phyloP scores from a whole-genome alignment of 208 protist species.

The Vickermania ingenoplastis region DNA sequence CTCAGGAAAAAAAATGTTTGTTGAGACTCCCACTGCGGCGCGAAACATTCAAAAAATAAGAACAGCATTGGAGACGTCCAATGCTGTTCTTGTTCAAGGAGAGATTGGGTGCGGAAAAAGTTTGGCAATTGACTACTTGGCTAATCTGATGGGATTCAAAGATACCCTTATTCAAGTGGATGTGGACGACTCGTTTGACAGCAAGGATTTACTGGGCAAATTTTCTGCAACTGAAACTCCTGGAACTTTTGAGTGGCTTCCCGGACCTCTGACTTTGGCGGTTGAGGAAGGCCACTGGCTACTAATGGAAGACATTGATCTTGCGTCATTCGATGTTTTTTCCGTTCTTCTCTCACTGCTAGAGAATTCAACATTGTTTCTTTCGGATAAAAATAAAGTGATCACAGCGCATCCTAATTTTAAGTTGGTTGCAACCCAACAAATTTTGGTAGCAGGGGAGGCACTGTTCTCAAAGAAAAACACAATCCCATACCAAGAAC shows the following conservation, averaged over 20 bases:
- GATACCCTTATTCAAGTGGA: conserved; percentile 81
- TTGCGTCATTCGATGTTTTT: conserved; percentile 97
- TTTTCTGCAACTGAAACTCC: conserved; percentile 97
- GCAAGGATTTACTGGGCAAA: conserved; percentile 97
- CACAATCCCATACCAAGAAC: conserved; percentile 65
- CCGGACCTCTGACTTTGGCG: conserved; percentile 94
- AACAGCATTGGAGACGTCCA: conserved; percentile 46
- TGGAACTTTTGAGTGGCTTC: conserved; percentile 97
- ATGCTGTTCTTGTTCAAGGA: conserved; percentile 76
- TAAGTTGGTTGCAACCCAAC: conserved; percentile 85
- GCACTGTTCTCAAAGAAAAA: conserved; percentile 43
- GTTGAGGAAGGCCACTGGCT: conserved; percentile 96
- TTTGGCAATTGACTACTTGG: conserved; percentile 45
- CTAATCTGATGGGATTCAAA: conserved; percentile 39
- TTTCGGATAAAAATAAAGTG: conserved; percentile 92
- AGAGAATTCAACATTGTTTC: conserved; percentile 91
- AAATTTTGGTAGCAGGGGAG: conserved; percentile 46
- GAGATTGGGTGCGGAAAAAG: conserved; percentile 84
- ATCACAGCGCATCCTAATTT: conserved; percentile 82
- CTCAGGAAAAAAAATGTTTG: conserved; percentile 58
- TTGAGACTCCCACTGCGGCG: conserved; percentile 54
- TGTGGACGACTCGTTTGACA: conserved; percentile 98
- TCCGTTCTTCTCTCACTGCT: conserved; percentile 96
- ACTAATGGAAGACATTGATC: conserved; percentile 98
- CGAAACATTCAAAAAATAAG: conserved; percentile 61